Base-by-base conservation (phyloP, 2,329 filamentous ascomycete species). In the Cladophialophora yegresii region DNA sequence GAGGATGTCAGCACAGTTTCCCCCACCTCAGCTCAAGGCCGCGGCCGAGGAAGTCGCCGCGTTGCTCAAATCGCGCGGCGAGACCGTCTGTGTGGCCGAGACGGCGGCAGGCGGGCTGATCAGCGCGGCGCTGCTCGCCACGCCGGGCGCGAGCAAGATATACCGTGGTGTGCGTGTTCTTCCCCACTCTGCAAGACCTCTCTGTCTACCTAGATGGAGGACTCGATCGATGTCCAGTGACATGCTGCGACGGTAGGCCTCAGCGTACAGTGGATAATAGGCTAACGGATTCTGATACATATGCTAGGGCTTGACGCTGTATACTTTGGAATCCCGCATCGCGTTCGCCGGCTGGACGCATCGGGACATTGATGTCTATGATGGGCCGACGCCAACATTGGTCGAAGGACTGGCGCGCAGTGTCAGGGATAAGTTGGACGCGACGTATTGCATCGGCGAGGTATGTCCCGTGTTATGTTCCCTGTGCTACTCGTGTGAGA, bases 51-150 rank as follows among this genome's bases (percentile, higher is more conserved):
- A 69, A 45, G 67, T 69, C 6, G 67, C 67, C 13, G 6, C 54
- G 5, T 54, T 69, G 2, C 67, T 69, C 13, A 84, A 82, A 68
- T 77, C 82, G 50, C 80, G 80, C 61, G 79, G 81, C 65, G 83
- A 87, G 72, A 86, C 81, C 36, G 79, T 88, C 67, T 83, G 81
- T 63, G 82, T 88, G 43, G 86, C 84, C 59, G 86, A 88, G 74
- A 88, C 86, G 22, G 86, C 85, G 54, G 84, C 86, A 8, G 86
- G 86, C 36, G 86, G 86, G 13, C 79, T 89, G 32, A 83, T 88
- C 63, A 86, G 83, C 54, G 82, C 84, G 28, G 79, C 82, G 49
- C 76, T 89, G 22, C 81, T 89, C 63, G 81, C 84, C 61, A 81
- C 78, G 16, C 83, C 86, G 0, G 86, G 86, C 43, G 85, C 86